A percentile compares a stretch with the other conserved stretches of the same genome.
Conservation (phyloP, 2,329 filamentous ascomycete species). For the Neoascochyta sp. region DNA sequence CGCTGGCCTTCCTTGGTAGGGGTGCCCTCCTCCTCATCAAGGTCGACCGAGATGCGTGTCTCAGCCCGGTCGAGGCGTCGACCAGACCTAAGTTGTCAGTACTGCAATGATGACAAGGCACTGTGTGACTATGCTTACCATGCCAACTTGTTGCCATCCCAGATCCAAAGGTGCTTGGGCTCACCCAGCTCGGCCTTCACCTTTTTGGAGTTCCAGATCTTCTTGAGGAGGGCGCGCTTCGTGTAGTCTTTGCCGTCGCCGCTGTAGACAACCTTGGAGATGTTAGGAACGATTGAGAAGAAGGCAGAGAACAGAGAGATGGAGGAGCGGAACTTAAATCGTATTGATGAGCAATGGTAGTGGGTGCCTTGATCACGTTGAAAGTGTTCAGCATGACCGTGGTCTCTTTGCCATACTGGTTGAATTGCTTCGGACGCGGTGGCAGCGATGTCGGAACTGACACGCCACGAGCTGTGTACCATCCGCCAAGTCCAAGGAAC, state of each 20-base stretch:
- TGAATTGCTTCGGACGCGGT: conserved; percentile 37
- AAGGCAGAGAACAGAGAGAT: neutral
- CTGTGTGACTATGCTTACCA: conserved; percentile 56
- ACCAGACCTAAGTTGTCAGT: conserved; percentile 22
- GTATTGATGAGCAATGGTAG: conserved; percentile 70
- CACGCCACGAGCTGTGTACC: conserved; percentile 38
- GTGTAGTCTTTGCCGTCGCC: conserved; percentile 54
- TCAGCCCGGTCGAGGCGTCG: conserved; percentile 27
- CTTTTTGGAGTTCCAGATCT: conserved; percentile 66
- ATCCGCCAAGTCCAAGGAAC: conserved; percentile 33
- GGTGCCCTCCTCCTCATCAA: conserved; percentile 61
- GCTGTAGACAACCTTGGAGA: conserved; percentile 57
- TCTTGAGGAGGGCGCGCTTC: conserved; percentile 66
- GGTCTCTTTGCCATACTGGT: conserved; percentile 38
- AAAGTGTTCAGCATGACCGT: conserved; percentile 67
- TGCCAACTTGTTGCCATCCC: conserved; percentile 78
- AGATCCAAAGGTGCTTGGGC: conserved; percentile 58
- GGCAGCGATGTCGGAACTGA: conserved; percentile 25
- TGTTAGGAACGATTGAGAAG: conserved; percentile 7
- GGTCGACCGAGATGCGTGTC: conserved; percentile 58
- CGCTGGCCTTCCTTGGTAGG: conserved; percentile 10
- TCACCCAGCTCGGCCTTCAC: conserved; percentile 55
- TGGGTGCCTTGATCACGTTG: conserved; percentile 59
- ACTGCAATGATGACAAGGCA: neutral
- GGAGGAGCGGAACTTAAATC: conserved; percentile 78